Evolutionary conservation across 805 yeast species (phyloP), one percentile per base, ranked within the genome.

Genomic region (Cyberlindnera xylosilytica): DNA sequence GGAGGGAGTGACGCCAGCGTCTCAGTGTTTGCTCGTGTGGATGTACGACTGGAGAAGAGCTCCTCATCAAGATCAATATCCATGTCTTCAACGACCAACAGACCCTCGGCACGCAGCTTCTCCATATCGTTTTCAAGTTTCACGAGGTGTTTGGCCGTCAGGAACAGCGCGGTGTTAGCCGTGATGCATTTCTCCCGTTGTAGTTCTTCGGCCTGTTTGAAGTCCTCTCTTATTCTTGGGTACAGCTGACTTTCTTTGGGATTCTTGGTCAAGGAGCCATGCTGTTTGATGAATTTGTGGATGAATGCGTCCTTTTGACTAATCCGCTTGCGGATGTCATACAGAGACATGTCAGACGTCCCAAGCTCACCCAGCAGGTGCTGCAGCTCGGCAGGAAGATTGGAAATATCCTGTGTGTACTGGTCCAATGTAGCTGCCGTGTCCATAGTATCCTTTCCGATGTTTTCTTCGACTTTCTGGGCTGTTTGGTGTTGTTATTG

Each of bases 371-470:
- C 85, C 36, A 91, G 66, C 28, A 88, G 66, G 56, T 85, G 87
- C 41, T 82, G 82, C 34, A 91, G 74, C 63, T 91, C 99, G 5
- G 87, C 81, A 19, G 97, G 97, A 34, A 93, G 72, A 54, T 90
- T 91, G 10, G 91, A 79, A 33, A 91, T 69, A 51, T 79, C 83
- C 58, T 77, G 82, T 4, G 83, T 76, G 45, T 83, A 81, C 53
- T 83, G 86, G 50, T 84, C 91, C 29, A 84, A 62, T 7, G 81
- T 75, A 1, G 93, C 77, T n/a, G 96, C 89, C 4, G 97, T 90
- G 65, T 90, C 98, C 96, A 87, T 87, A 16, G 23, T n/a, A 19
- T 9, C 22, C 10, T 32, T 22, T 22, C n/a, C 12, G 32, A 27
- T 27, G 16, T 27, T 22, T 22, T 22, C 10, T 10, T 22, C 24